Evolutionary conservation across 169 alveolate species (phyloP).

Genomic region (Plasmodium falciparum): DNA sequence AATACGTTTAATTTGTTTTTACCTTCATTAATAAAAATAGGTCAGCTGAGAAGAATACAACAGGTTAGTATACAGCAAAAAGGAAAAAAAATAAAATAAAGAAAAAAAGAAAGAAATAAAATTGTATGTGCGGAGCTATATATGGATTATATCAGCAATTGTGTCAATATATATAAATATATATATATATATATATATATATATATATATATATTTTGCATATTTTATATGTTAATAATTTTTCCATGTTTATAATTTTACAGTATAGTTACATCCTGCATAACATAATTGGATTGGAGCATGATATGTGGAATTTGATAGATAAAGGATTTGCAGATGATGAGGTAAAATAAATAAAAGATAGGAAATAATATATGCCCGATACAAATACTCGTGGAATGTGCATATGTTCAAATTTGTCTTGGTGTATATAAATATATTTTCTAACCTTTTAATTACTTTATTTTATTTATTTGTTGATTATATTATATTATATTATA

Average conservation of each 20-base stretch:
- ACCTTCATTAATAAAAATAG: conserved; percentile 60
- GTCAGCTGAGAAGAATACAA: conserved; percentile 58
- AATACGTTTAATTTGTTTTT: conserved; percentile 36
- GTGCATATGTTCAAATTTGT: too few species aligned
- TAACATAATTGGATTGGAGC: conserved; percentile 50
- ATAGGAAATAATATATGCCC: too few species aligned
- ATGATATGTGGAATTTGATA: conserved; percentile 63
- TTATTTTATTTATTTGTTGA: background rate
- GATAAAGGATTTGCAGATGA: conserved; percentile 71
- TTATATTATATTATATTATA: too few species aligned
- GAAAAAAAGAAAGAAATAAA: too few species aligned
- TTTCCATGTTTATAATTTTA: background rate
- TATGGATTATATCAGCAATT: too few species aligned
- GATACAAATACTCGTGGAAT: too few species aligned
- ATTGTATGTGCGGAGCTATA: too few species aligned
- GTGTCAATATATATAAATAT: conserved; percentile 8
- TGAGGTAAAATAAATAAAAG: conserved; percentile 19
- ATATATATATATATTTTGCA: background rate
- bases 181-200: conserved; percentile 8
- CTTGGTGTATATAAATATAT: too few species aligned
- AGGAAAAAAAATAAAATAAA: too few species aligned
- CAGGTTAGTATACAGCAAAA: conserved; percentile 19
- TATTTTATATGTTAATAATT: background rate
- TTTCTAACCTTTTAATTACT: too few species aligned
- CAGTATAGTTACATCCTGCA: conserved; percentile 73